A percentile compares a stretch with the other conserved stretches of the same genome.
phyloP scores from a whole-genome alignment of 1,139 yeast genomes.

The Pichia sp. region DNA sequence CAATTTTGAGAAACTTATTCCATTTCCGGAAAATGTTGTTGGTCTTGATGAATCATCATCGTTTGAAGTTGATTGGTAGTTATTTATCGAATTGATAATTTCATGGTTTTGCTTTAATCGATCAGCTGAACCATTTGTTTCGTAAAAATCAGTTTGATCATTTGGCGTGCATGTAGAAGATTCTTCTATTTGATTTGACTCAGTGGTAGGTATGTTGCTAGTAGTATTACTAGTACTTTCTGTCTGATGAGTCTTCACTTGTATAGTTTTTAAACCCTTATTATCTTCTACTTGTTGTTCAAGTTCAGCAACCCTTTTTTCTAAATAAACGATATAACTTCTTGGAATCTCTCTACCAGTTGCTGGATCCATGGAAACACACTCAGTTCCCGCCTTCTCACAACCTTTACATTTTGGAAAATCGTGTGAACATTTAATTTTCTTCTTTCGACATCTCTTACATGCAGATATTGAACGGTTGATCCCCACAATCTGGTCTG shows the following conservation, averaged over 20 bases:
- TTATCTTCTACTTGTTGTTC: conserved; percentile 39
- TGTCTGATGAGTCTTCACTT: too few species aligned
- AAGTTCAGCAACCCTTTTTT: conserved; percentile 52
- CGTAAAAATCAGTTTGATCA: too few species aligned
- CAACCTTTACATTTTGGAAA: conserved; percentile 77
- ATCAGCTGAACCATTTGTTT: too few species aligned
- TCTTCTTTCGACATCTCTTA: conserved; percentile 70
- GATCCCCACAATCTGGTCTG: conserved; percentile 24
- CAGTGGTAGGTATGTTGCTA: too few species aligned
- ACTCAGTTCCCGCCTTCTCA: conserved; percentile 58
- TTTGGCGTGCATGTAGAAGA: too few species aligned
- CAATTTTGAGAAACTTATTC: conserved; percentile 63
- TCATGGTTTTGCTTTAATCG: too few species aligned
- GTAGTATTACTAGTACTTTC: too few species aligned
- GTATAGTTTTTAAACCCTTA: not conserved
- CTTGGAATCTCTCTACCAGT: conserved; percentile 84
- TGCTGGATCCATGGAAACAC: conserved; percentile 81
- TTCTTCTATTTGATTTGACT: too few species aligned
- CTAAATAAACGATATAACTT: conserved; percentile 69
- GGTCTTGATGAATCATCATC: conserved; percentile 6
- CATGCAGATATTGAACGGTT: conserved; percentile 71
- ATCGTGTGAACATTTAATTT: conserved; percentile 76
- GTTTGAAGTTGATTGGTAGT: not conserved
- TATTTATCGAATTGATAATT: conserved; percentile 3
- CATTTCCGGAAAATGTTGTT: conserved; percentile 9